These are phyloP conservation scores for Fusarium dimerum DNA, from an alignment of 2,329 filamentous ascomycete genomes.

Conservation along the genomic window DNA sequence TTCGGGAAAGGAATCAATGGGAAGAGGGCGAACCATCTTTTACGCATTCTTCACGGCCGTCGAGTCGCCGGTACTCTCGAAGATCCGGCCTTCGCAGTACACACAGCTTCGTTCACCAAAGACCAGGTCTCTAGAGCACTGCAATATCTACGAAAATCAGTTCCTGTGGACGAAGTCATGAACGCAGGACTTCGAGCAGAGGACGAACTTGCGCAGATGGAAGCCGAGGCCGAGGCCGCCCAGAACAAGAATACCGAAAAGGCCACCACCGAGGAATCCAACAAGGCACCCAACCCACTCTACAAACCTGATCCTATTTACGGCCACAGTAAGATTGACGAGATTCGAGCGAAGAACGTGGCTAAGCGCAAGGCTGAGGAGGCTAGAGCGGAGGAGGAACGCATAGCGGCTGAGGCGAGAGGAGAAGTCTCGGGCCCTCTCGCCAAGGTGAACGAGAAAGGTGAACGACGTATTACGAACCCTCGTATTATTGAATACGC, in stretches of 20 bases:
- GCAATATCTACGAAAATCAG: slow-evolving; percentile 54
- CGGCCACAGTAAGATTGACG: slow-evolving; percentile 57
- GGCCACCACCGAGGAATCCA: slow-evolving; percentile 23
- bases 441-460: slow-evolving; percentile 38
- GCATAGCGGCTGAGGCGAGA: slow-evolving; percentile 43
- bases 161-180: slow-evolving; percentile 60
- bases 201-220: slow-evolving; percentile 59
- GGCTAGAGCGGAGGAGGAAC: slow-evolving; percentile 44
- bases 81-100: slow-evolving; percentile 53
- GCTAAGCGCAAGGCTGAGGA: slow-evolving; percentile 51
- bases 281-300: slow-evolving; percentile 19
- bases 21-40: slow-evolving; percentile 51
- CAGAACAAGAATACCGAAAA: slow-evolving; percentile 24
- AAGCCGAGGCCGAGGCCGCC: slow-evolving; percentile 37
- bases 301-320: slow-evolving; percentile 53
- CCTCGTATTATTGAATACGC: slow-evolving; percentile 41
- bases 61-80: slow-evolving; percentile 64
- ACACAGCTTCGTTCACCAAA: slow-evolving; percentile 47
- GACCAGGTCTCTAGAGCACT: slow-evolving; percentile 49
- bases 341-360: slow-evolving; percentile 55
- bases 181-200: slow-evolving; percentile 64
- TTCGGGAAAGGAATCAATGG: slow-evolving; percentile 52
- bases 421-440: slow-evolving; percentile 43
- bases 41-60: slow-evolving; percentile 62
- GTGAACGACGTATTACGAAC: slow-evolving; percentile 41